phyloP scores from a whole-genome alignment of 2,329 filamentous ascomycete species.

The Fusarium pseudograminearum region DNA sequence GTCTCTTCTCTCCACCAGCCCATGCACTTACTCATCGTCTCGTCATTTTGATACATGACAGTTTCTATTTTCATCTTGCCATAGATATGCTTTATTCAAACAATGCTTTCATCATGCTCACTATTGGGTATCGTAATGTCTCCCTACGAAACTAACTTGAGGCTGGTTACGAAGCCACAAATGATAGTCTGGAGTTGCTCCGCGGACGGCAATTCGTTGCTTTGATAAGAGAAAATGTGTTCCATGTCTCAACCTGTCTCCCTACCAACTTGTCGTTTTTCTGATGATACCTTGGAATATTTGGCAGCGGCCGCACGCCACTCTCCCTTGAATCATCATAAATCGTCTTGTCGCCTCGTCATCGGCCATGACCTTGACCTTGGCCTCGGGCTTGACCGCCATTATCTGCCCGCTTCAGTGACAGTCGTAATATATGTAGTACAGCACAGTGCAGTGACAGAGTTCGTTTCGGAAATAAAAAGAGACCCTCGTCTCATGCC shows the following conservation, averaged over 20 bases:
- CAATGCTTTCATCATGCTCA: background rate
- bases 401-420: constrained; percentile 6
- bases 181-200: background rate
- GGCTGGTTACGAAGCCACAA: background rate
- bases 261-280: background rate
- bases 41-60: background rate
- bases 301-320: background rate
- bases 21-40: background rate
- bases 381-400: constrained; percentile 28
- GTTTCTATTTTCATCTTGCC: background rate
- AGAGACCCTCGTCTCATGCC: background rate
- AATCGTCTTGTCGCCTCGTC: background rate
- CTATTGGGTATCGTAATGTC: background rate
- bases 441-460: background rate
- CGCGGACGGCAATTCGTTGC: background rate
- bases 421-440: background rate
- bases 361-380: background rate
- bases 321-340: constrained; percentile 10
- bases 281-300: background rate
- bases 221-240: background rate
- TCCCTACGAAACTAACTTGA: background rate
- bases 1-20: constrained; percentile 28
- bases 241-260: background rate
- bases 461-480: constrained; percentile 7
- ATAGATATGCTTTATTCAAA: background rate